Evolutionary conservation across 768 basidiomycete genomes (phyloP), one percentile per base, ranked within the genome.

Genomic region (Pleurotus eryngii): DNA sequence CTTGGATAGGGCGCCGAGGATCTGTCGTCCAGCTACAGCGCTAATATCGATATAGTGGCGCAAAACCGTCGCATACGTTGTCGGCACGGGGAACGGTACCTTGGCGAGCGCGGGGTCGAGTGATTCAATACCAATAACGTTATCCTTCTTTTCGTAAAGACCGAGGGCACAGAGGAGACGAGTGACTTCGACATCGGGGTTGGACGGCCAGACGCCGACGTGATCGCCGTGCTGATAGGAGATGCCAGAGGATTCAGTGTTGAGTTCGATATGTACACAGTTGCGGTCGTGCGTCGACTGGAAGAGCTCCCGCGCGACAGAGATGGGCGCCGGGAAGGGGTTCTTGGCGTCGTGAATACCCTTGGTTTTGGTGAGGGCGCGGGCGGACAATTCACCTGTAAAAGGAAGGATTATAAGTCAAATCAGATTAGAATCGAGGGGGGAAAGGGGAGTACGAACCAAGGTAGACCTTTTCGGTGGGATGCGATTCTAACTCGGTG

Each of bases 201-300:
- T 99, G 57, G 86, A 85, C 11, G 97, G 96, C 96, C 96, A 99
- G 54, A 99, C 83, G 58, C 94, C 97, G 62, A 97, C 87, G 67
- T 99, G 97, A 70, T 99, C 97, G 55, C 97, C 97, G 59, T 98
- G 95, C 70, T 98, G 96, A 72, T 99, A 99, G n/a, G 89, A 92
- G 66, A 98, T 92, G 39, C 95, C 95, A 43, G 95, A 95, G 15
- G 92, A 92, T 73, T 95, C 92, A 27, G 91, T 94, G 73, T 86
- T 86, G 65, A 99, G 87, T 68, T 98, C 97, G 66, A 95, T 78
- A 67, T 97, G 95, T 17, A 98, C 87, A 67, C 97, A 98, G 71
- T 95, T 97, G 46, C 97, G 84, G 60, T 89, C 88, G 5, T 77
- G 78, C 40, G 75, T 75, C n/a, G 74, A 68, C 49, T 82, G 72